phyloP scores from a whole-genome alignment of 176 grass and related monocot species.

The Avena insularis region DNA sequence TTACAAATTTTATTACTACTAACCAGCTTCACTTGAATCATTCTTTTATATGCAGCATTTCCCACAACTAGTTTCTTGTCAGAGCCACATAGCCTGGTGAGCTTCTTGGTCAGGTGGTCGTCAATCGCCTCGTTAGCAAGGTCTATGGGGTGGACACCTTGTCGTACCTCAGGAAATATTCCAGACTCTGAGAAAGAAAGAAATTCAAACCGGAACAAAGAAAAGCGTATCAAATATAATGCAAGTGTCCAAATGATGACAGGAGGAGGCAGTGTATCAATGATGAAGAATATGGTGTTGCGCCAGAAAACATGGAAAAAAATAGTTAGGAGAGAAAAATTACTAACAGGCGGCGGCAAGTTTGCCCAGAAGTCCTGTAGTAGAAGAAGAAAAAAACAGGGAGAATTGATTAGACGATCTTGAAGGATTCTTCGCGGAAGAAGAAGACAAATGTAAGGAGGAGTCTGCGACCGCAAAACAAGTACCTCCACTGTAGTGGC shows the following conservation, averaged over 20 bases:
- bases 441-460: not conserved
- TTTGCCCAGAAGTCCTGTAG: not conserved
- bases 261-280: too few species aligned
- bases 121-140: not conserved
- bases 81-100: not conserved
- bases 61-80: too few species aligned
- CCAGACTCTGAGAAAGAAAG: not conserved
- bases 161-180: not conserved
- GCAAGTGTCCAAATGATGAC: not conserved
- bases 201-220: not conserved
- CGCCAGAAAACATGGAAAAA: too few species aligned
- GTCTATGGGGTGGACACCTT: not conserved
- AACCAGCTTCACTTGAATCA: not conserved
- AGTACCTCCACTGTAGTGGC: not conserved
- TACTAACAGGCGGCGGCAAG: not conserved
- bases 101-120: not conserved
- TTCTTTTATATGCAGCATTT: not conserved
- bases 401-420: not conserved
- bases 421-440: not conserved
- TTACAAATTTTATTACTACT: not conserved
- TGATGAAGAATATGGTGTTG: too few species aligned
- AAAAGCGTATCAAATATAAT: not conserved
- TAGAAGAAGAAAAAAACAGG: too few species aligned
- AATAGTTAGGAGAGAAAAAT: not conserved
- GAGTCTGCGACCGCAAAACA: not conserved